Evolutionary conservation across 2,329 filamentous ascomycete genomes (phyloP), one percentile per base, ranked within the genome.

Genomic region (Periconia macrospinosa): DNA sequence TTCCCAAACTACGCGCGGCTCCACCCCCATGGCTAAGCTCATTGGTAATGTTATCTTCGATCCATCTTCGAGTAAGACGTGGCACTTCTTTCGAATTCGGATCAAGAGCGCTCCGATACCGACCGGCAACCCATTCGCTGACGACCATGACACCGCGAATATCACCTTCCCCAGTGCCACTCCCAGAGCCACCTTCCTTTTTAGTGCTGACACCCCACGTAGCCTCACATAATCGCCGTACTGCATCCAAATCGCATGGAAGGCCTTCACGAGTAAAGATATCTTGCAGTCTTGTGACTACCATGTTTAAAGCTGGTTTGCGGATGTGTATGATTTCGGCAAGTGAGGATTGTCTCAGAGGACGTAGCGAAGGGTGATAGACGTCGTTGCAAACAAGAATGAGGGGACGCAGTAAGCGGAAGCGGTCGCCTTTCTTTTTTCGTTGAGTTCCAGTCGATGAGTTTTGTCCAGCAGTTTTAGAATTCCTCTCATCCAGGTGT

Each of bases 371-470:
- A 3, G 93, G 87, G 62, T 96, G 92, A 68, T 99, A 99, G 1
- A 97, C 86, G 71, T 99, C 95, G 66, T 99, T 99, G 78, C 94
- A 99, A 63, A 99, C 94, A 45, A 99, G 80, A 47, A 99, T 91
- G 30, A 99, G 79, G 0, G 94, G 94, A 44, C 94, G 83, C 75
- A 96, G 84, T 57, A 97, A 83, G 41, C 89, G 85, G 69, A 99
- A 99, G 54, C 87, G 88, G 66, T 97, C 93, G 0, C 87, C 88
- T 70, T 91, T 93, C 73, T 84, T 91, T 74, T 86, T 90, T 61
- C 80, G 84, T 45, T 55, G 80, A 1, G 63, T 51, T 75, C 41
- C 63, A 1, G 68, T 63, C 15, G 68, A 62, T 20, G 56, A 55
- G 55, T 77, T 72, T 11, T 70, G 68, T 3, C 70, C 72, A 11